Evolutionary conservation across 1,284 basidiomycete genomes (phyloP), one percentile per base, ranked within the genome.

Genomic region (Leccinum laetum): DNA sequence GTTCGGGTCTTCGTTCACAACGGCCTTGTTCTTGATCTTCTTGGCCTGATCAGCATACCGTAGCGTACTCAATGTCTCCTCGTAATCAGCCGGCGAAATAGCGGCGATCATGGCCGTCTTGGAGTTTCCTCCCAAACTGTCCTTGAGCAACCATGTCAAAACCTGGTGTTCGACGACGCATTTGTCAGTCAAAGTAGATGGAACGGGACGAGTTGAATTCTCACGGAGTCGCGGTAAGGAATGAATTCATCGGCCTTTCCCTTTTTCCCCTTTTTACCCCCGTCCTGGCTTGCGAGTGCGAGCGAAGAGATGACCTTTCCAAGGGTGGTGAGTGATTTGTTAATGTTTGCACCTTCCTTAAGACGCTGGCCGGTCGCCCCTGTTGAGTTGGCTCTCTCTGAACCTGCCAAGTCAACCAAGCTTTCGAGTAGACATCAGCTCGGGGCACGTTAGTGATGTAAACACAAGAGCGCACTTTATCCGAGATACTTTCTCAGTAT

Each of bases 1-100:
- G 74, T 99, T 99, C 18, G 98, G 96, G 84, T 99, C 97, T 80
- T 99, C 97, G 79, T 99, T 99, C 71, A 99, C 94, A 61, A 99
- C 89, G 16, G 97, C 97, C 83, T 99, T 98, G 80, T 99, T 99
- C 89, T 97, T 98, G 83, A 99, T 99, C 88, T 97, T 98, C 90
- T 99, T 99, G 29, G 97, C 96, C 76, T 94, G 95, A 82, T 99
- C 96, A 69, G 97, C 98, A 79, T 99, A 99, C 3, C 97, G 90
- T 65, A 97, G 82, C 4, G 95, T 97, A 80, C 94, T 95, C 66
- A 99, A 82, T 13, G 97, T 99, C 80, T 99, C 97, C 70, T 99
- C 97, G 77, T 99, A 97, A 79, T 99, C 96, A 44, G 96, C 96
- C 16, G 96, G 96, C 24, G 96, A 92, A 69, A 99, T 99, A 46